Evolutionary conservation across 306 rosid genomes (phyloP), one percentile per base, ranked within the genome.

Genomic region (Psophocarpus tetragonolobus): DNA sequence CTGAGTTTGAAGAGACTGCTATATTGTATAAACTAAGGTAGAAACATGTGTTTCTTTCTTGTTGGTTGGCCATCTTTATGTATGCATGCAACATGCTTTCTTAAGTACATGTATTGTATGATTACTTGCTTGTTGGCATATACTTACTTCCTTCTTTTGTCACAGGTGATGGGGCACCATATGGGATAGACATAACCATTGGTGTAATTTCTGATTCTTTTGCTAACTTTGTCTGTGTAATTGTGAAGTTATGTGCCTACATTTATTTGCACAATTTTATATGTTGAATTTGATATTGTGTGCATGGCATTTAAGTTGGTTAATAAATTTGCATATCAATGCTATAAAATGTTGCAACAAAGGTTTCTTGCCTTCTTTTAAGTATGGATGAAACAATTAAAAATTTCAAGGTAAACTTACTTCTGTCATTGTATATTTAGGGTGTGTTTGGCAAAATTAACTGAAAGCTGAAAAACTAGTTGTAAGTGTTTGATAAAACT

Each of bases 301-400:
- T 45, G 24, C 29, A 39, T 33, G 68, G 35, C 67, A 75, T 48
- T 41, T 60, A 71, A 80, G 20, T 10, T 39, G 60, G 11, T 57
- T 14, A 0, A 39, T 66, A 50, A 71, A 41, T 44, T 79, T 90
- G 89, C 88, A 96, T 98, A 90, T 96, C 61, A 96, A 96, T 78
- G 99, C 99, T 81, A 90, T 96, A 64, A 96, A n/a, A 90, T 81
- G 99, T 98, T 68, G 99, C 99, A 47, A 96, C 99, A 0, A 98
- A 96, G 80, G 99, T 98, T 33, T 96, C 99, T 61, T 96, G 99
- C 82, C 97, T 96, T 50, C 73, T 96, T 74, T 74, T 96, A 73
- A 96, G 99, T 35, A 97, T 96, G 30, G 99, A 96, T 39, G 99
- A 96, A 89, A 96, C 99, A 1, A 88, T 96, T 32, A 92, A 91